These are phyloP conservation scores for Aspergillus sp. DNA, from an alignment of 2,329 filamentous ascomycete species.

Conservation along the genomic window DNA sequence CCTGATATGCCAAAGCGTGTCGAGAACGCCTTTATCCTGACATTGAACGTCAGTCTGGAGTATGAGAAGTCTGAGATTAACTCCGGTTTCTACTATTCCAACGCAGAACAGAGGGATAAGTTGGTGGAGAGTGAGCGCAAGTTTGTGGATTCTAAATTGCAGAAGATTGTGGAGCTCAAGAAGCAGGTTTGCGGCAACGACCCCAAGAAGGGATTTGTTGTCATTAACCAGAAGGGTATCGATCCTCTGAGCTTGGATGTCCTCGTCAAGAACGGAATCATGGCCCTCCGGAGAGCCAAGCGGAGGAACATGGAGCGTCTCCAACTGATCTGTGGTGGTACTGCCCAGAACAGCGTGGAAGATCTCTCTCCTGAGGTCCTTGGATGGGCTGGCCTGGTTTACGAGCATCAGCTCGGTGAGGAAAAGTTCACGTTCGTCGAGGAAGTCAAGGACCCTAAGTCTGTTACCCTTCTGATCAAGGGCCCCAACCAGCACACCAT, in stretches of 20 bases:
- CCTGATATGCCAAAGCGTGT: slow-evolving; percentile 97
- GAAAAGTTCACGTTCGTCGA: slow-evolving; percentile 99
- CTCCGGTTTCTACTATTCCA: slow-evolving; percentile 98
- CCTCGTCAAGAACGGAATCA: slow-evolving; percentile 94
- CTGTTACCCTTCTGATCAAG: slow-evolving; percentile 95
- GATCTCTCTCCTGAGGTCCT: slow-evolving; percentile 83
- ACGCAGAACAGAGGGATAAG: slow-evolving; percentile 94
- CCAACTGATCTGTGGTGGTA: slow-evolving; percentile 88
- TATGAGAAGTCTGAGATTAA: slow-evolving; percentile 99
- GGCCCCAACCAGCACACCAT: slow-evolving; percentile 97
- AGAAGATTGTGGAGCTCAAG: slow-evolving; percentile 97
- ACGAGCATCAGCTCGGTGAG: slow-evolving; percentile 95
- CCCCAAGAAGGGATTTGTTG: slow-evolving; percentile 89
- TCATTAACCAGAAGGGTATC: slow-evolving; percentile 99
- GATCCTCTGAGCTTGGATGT: slow-evolving; percentile 94
- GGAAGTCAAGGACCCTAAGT: slow-evolving; percentile 98
- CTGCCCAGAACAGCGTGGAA: slow-evolving; percentile 92
- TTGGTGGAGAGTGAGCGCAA: slow-evolving; percentile 94
- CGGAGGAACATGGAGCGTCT: slow-evolving; percentile 98
- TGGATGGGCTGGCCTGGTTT: slow-evolving; percentile 93
- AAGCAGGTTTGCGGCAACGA: slow-evolving; percentile 94
- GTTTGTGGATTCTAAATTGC: slow-evolving; percentile 92
- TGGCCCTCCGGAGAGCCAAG: slow-evolving; percentile 91
- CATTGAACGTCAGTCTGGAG: slow-evolving; percentile 92
- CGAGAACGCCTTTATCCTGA: slow-evolving; percentile 92